A percentile compares a stretch with the other conserved stretches of the same genome.
phyloP scores from a whole-genome alignment of 208 protist genomes.

The Tritrichomonas musculus region DNA sequence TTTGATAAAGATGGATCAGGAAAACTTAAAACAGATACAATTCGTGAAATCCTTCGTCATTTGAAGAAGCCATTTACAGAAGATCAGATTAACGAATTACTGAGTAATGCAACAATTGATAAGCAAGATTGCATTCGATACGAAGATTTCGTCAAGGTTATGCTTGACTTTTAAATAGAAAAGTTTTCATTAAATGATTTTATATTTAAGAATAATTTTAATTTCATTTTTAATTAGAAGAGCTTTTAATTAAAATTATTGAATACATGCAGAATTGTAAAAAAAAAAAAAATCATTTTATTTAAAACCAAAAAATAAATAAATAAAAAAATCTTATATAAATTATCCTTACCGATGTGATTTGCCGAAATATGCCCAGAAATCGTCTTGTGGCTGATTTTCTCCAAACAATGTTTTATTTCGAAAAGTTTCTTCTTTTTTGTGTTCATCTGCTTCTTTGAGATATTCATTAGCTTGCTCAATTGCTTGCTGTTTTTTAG shows the following conservation, averaged over 20 bases:
- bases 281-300: too few relatives aligned
- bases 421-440: neutral
- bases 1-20: constrained; percentile 8
- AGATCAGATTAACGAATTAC: constrained; percentile 10
- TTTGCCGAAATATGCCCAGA: neutral
- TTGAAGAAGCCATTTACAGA: neutral
- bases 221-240: too few relatives aligned
- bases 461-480: neutral
- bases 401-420: neutral
- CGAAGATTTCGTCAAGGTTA: neutral
- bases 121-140: neutral
- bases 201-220: too few relatives aligned
- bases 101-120: neutral
- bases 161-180: neutral
- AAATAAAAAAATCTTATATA: too few relatives aligned
- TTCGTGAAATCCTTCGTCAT: neutral
- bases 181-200: too few relatives aligned
- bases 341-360: neutral
- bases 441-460: neutral
- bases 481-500: neutral
- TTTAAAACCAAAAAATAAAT: too few relatives aligned
- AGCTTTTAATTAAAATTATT: too few relatives aligned
- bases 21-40: neutral
- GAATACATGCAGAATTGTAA: too few relatives aligned
- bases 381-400: neutral